Evolutionary conservation across 305 asterid genomes (phyloP), one percentile per base, ranked within the genome.

Genomic region (Ajuga reptans): DNA sequence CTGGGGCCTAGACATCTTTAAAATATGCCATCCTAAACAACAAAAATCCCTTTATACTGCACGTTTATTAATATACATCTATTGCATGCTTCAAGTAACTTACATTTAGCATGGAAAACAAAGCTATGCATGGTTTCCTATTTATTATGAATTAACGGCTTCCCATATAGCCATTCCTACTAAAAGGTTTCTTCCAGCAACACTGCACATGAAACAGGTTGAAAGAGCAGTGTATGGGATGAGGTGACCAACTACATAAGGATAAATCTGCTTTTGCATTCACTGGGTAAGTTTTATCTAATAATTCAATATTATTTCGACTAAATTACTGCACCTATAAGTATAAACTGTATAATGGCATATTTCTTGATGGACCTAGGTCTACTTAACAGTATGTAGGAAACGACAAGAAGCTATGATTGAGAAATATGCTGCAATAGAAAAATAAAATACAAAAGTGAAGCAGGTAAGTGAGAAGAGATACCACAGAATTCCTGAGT

Each of bases 401-500:
- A 66, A 18, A 27, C 27, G 8, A 50, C 9, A 17, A 14, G 43
- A 49, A 17, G 5, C 31, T 42, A 43, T 36, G 16, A 18, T 45
- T 21, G 17, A 36, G 36, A 39, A 49, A 45, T 68, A 53, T 31
- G 77, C 46, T 24, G 18, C 21, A 58, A 18, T 15, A 36, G 37
- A 36, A 33, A 45, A 8, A 27, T n/a, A 39, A 65, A 6, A 10
- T 3, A 27, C 12, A 39, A 43, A 36, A 66, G 37, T 33, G 34
- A 37, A 24, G 59, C 27, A 46, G 33, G 29, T 37, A 57, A 68
- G 16, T 52, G 50, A 64, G 41, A 56, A 37, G 62, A 60, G 66
- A 66, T 84, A 90, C 98, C 88, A 14, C 78, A 39, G 80, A 54
- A 69, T 73, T 71, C 72, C 37, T 72, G 66, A 85, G 80, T 64